A percentile compares a stretch with the other conserved stretches of the same genome.
phyloP scores from a whole-genome alignment of 345 rosid genomes.

The Stellera chamaejasme region DNA sequence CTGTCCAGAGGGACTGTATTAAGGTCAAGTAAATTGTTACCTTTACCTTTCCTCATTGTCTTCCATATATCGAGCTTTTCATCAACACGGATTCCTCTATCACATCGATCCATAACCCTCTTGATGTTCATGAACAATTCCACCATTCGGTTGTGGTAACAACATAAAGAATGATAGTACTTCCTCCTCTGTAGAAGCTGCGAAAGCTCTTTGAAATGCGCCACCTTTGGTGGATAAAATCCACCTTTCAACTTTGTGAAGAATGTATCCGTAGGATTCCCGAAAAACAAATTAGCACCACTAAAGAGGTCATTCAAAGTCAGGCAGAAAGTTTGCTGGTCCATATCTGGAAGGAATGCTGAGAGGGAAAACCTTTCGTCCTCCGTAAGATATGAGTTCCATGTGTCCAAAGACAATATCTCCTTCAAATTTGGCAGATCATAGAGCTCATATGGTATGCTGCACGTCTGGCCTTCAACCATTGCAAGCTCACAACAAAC shows the following conservation, averaged over 20 bases:
- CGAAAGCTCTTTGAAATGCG: constrained; percentile 33
- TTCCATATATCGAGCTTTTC: constrained; percentile 42
- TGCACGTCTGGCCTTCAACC: constrained; percentile 48
- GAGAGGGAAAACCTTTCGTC: constrained; percentile 53
- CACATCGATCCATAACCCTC: constrained; percentile 37
- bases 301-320: constrained; percentile 53
- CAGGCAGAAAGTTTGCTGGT: constrained; percentile 36
- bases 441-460: constrained; percentile 53
- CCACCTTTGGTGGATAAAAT: constrained; percentile 39
- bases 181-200: constrained; percentile 32
- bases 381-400: constrained; percentile 56
- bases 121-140: constrained; percentile 36
- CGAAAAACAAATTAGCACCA: constrained; percentile 44
- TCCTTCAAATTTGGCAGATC: constrained; percentile 53
- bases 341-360: constrained; percentile 64
- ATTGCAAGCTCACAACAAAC: constrained; percentile 40
- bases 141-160: constrained; percentile 41
- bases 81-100: constrained; percentile 15
- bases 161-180: constrained; percentile 39
- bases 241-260: constrained; percentile 56
- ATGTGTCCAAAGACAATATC: constrained; percentile 47
- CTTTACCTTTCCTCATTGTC: constrained; percentile 25
- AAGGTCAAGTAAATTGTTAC: constrained; percentile 39
- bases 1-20: constrained; percentile 44
- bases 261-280: constrained; percentile 50